Percentiles rank a stretch among this genome's conserved stretches.
Conservation (phyloP, 306 rosid genomes). For the Dryas drummondii region DNA sequence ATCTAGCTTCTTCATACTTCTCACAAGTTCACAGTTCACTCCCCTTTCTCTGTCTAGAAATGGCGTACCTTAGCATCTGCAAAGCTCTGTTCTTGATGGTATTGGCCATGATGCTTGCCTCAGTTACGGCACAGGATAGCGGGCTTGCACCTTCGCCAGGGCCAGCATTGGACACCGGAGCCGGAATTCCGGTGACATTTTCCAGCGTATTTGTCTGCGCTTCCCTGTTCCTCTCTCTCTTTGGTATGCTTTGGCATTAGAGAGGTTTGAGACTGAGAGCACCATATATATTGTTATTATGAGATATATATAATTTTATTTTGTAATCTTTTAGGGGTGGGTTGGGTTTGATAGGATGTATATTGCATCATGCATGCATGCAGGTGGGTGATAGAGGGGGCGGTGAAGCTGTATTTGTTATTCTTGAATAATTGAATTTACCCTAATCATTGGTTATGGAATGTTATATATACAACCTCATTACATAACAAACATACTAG, state of each 20-base stretch:
- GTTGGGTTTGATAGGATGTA: not conserved
- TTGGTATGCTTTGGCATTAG: slow-evolving; percentile 38
- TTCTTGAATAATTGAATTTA: not conserved
- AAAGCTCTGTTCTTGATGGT: slow-evolving; percentile 31
- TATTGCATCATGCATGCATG: not conserved
- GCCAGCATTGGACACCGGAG: slow-evolving; percentile 44
- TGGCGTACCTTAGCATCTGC: slow-evolving; percentile 46
- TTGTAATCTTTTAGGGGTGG: not conserved
- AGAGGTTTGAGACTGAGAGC: slow-evolving; percentile 1
- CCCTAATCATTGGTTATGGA: slow-evolving; percentile 22
- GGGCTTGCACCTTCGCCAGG: slow-evolving; percentile 49
- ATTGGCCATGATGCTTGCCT: slow-evolving; percentile 34
- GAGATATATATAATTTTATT: slow-evolving; percentile 1
- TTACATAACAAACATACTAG: not conserved
- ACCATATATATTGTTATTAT: slow-evolving; percentile 1
- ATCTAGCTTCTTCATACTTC: not conserved
- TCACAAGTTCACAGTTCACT: not conserved
- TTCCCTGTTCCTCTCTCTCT: slow-evolving; percentile 37
- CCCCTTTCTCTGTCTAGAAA: slow-evolving; percentile 16
- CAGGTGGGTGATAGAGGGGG: too few relatives aligned
- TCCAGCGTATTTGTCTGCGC: slow-evolving; percentile 31
- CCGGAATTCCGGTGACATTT: slow-evolving; percentile 41
- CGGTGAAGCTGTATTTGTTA: not conserved
- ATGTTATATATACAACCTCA: not conserved
- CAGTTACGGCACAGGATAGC: slow-evolving; percentile 31